A percentile compares a stretch with the other conserved stretches of the same genome.
Evolutionary conservation across 1,284 basidiomycete species (phyloP).

Genomic region (Sporisorium graminicola): DNA sequence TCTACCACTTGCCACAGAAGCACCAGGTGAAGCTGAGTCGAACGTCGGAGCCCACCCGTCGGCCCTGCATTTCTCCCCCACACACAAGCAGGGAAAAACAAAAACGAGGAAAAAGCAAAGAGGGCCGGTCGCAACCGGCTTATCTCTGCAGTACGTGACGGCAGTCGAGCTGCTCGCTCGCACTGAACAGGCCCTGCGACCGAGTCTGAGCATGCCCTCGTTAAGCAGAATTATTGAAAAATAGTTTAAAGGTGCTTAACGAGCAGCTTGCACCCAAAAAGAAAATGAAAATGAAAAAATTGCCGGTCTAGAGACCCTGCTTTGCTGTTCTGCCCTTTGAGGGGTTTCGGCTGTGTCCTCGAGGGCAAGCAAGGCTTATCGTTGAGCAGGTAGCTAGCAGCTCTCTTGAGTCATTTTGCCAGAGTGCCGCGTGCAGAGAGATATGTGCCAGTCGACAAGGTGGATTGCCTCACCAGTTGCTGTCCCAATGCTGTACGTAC

Average conservation of each 20-base stretch:
- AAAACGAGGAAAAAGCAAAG: not conserved
- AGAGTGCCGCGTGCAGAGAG: too few relatives aligned
- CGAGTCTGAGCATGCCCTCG: not conserved
- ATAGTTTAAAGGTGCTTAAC: constrained; percentile 2
- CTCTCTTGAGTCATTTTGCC: too few relatives aligned
- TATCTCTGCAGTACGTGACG: constrained; percentile 5
- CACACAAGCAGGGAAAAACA: not conserved
- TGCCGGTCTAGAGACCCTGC: constrained; percentile 1
- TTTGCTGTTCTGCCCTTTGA: not conserved
- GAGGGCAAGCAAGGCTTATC: not conserved
- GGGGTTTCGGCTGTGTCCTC: not conserved
- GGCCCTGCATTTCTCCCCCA: not conserved
- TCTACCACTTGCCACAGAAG: not conserved
- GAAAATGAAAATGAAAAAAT: too few relatives aligned
- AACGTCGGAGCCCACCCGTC: not conserved
- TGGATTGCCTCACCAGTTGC: not conserved
- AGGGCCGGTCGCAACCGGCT: constrained; percentile 5
- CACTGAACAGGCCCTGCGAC: too few relatives aligned
- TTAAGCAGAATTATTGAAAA: constrained; percentile 3
- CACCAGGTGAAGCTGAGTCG: not conserved
- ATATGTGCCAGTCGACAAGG: too few relatives aligned
- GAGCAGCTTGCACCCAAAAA: not conserved
- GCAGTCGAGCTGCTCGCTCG: not conserved
- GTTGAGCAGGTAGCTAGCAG: too few relatives aligned
- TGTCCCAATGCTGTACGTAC: not conserved